Base-by-base conservation (phyloP, 495 filamentous ascomycete species). In the Geoglossum glabrum region DNA sequence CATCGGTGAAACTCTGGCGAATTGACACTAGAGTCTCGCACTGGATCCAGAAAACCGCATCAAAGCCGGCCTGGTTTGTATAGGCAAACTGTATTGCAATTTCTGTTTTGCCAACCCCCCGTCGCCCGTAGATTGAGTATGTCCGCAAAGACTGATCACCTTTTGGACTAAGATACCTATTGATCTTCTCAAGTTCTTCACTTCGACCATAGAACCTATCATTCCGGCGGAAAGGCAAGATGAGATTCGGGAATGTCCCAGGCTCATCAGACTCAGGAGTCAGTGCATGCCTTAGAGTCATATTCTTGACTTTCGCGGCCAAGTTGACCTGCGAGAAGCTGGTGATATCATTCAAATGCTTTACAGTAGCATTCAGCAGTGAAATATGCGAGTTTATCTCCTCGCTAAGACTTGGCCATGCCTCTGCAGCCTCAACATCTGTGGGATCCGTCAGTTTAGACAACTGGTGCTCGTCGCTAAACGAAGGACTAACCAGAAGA, bases 41-140 rank as follows among this genome's bases (percentile, higher is more conserved):
- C 19, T 57, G 23, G 21, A 65, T 38, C 63, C 63, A 65, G 52
- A 65, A 61, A 19, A 63, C 60, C 8, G 59, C 63, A 33, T 65
- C 62, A 45, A 45, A 45, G 17, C n/a, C n/a, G 10, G 40, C 11
- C 13, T 21, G 11, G 23, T 45, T 45, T 13, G 17, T 45, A 45
- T 45, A 13, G 13, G 40, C 40, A 45, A 21, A 45, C 5, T 45
- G 17, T 5, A 45, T 5, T 19, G 40, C 40, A 21, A 45, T 45
- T 45, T 45, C 17, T 40, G 13, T 40, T 40, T 8, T 40, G 13
- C 36, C 36, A 40, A 40, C 36, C 13, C 40, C 40, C 1, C n/a
- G 40, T 45, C 40, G 40, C 3, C 40, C 40, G 23, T 45, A 90
- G n/a, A 17, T 40, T 40, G 6, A 40, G 36, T 40, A 40, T 15